Percentiles rank a stretch among this genome's conserved stretches.
phyloP scores from a whole-genome alignment of 768 basidiomycete species.

The Macrolepiota fuliginosa region DNA sequence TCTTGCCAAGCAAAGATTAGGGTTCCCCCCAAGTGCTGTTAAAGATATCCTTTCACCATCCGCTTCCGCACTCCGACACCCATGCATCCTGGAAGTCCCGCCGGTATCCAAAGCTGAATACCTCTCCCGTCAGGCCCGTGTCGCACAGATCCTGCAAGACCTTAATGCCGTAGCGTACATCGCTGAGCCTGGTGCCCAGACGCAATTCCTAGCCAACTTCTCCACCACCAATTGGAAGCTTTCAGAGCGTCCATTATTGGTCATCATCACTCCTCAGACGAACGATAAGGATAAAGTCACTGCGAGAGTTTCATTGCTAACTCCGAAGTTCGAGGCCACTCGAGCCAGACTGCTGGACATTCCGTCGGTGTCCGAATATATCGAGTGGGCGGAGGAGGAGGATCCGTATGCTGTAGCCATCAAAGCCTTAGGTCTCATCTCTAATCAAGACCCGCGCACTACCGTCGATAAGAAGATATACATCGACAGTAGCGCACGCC shows the following conservation, averaged over 20 bases:
- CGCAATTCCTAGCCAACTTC: slow-evolving; percentile 72
- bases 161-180: slow-evolving; percentile 69
- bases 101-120: slow-evolving; percentile 49
- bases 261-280: slow-evolving; percentile 52
- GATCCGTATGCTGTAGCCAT: slow-evolving; percentile 59
- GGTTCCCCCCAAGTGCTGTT: neutral
- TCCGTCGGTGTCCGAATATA: slow-evolving; percentile 42
- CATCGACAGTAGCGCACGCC: slow-evolving; percentile 58
- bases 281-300: slow-evolving; percentile 19
- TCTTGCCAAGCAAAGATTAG: neutral
- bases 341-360: slow-evolving; percentile 63
- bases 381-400: slow-evolving; percentile 67
- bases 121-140: slow-evolving; percentile 46
- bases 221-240: slow-evolving; percentile 60
- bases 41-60: neutral
- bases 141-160: slow-evolving; percentile 47
- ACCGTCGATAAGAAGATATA: slow-evolving; percentile 40
- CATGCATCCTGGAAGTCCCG: slow-evolving; percentile 21
- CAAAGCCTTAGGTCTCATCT: slow-evolving; percentile 21
- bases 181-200: slow-evolving; percentile 74
- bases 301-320: slow-evolving; percentile 58
- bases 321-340: slow-evolving; percentile 74
- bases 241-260: slow-evolving; percentile 76
- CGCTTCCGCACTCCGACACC: slow-evolving; percentile 33
- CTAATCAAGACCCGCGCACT: neutral